A percentile compares a stretch with the other conserved stretches of the same genome.
These are phyloP conservation scores for Ophiostoma himal-ulmi DNA, from an alignment of 2,329 filamentous ascomycete genomes.

Conservation along the genomic window DNA sequence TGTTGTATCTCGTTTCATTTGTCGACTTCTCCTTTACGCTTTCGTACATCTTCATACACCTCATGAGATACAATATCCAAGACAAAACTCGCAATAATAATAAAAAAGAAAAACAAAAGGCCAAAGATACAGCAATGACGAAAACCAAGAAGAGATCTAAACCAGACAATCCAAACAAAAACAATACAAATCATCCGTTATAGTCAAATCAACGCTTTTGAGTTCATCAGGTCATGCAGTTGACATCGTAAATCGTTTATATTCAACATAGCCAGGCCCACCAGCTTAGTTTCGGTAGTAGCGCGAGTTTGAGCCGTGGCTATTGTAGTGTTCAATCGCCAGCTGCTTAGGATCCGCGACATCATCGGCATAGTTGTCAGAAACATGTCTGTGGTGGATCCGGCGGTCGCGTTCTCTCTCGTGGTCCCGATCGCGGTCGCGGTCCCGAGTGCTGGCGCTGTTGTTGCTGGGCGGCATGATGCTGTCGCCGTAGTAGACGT, in stretches of 20 bases:
- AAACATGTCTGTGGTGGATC: slow-evolving; percentile 20
- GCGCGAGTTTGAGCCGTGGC: slow-evolving; percentile 18
- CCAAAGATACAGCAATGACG: not conserved
- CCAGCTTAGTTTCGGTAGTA: slow-evolving; percentile 20
- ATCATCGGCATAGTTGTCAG: slow-evolving; percentile 17
- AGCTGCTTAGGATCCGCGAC: not conserved
- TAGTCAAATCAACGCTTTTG: slow-evolving; percentile 12
- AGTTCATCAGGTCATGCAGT: slow-evolving; percentile 8
- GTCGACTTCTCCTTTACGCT: not conserved
- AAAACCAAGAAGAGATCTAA: not conserved
- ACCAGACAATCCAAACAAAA: not conserved
- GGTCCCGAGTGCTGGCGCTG: slow-evolving; percentile 7
- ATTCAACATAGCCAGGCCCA: not conserved
- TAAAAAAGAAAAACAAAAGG: not conserved
- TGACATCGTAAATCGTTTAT: not conserved
- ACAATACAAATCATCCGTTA: not conserved
- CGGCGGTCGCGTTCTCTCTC: slow-evolving; percentile 29
- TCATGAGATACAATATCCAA: not conserved
- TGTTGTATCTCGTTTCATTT: not conserved
- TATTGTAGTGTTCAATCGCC: slow-evolving; percentile 24
- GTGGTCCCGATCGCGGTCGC: slow-evolving; percentile 23
- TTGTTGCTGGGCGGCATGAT: slow-evolving; percentile 9
- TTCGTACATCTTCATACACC: not conserved
- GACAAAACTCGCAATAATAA: not conserved
- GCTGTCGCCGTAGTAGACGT: slow-evolving; percentile 8